Evolutionary conservation across 768 basidiomycete species (phyloP), one percentile per base, ranked within the genome.

Genomic region (Xerocomus potaroensis): DNA sequence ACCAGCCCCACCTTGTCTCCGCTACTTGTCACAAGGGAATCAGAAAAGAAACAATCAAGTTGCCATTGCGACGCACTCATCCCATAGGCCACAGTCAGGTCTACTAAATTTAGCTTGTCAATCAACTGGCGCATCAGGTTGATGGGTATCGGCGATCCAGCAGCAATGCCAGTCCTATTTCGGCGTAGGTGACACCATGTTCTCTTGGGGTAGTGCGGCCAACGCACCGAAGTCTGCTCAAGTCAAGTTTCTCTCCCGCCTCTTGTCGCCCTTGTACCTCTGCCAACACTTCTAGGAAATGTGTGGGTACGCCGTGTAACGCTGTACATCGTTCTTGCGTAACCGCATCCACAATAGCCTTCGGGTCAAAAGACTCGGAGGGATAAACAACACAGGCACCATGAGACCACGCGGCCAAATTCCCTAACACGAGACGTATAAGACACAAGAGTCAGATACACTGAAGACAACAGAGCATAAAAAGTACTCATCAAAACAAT

Each of bases 271-370:
- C 76, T 47, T 81, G 75, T 8, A 90, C 73, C 60, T 90, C 87
- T 0, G 74, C 63, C 21, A 91, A 67, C 1, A 91, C 78, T 5
- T 83, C 88, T 1, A 88, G 71, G 63, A 91, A 91, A 60, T 91
- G 89, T 0, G 89, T 91, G 0, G 89, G 89, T 5, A 91, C 89
- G 7, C 89, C 89, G 53, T 91, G 89, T 43, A 92, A 67, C 0
- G 83, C 84, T 0, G 87, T 90, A 43, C 88, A 91, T 47, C 69
- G 72, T 53, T 91, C 88, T 15, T 71, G 70, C 7, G 74, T 62
- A n/a, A 91, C 63, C 0, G 88, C 76, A 43, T 88, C 81, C 8
- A 91, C 82, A 40, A 88, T 82, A 1, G 80, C 72, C 26, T 65
- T 62, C 0, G 89, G 80, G 53, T 86, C 68, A 58, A 75, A 91